These are phyloP conservation scores for Malassezia brasiliensis DNA, from an alignment of 1,284 basidiomycete genomes.

Conservation along the genomic window DNA sequence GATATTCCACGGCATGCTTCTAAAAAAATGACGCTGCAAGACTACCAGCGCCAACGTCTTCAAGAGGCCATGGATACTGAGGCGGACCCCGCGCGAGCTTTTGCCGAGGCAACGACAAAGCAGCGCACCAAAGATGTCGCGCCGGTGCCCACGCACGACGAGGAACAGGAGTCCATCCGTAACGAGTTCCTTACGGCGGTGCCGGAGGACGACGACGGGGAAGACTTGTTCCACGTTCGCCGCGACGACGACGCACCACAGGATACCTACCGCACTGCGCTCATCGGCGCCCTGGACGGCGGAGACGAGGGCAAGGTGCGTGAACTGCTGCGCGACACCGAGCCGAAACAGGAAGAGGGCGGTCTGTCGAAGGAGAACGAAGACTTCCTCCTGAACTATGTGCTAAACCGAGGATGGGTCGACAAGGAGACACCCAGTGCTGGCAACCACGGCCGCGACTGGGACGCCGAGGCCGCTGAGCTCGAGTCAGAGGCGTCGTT, in stretches of 20 bases:
- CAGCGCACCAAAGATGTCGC: slow-evolving; percentile 2
- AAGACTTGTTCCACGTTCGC: slow-evolving; percentile 13
- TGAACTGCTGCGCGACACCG: slow-evolving; percentile 4
- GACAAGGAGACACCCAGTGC: slow-evolving; percentile 20
- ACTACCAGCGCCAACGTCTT: slow-evolving; percentile 42
- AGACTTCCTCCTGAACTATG: slow-evolving; percentile 65
- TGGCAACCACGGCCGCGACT: slow-evolving; percentile 22
- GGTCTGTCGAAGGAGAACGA: slow-evolving; percentile 58
- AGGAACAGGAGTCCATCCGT: slow-evolving; percentile 16
- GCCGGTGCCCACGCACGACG: slow-evolving; percentile 6
- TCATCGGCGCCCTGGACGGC: slow-evolving; percentile 7
- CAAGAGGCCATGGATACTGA: slow-evolving; percentile 38
- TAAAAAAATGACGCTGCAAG: slow-evolving; percentile 41
- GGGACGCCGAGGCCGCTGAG: slow-evolving; percentile 45
- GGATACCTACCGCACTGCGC: neutral
- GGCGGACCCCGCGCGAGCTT: slow-evolving; percentile 36
- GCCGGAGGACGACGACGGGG: slow-evolving; percentile 4
- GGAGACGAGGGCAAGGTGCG: slow-evolving; percentile 9
- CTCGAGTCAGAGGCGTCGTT: slow-evolving; percentile 43
- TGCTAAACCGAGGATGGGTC: slow-evolving; percentile 46
- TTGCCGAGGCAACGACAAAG: slow-evolving; percentile 40
- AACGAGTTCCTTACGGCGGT: slow-evolving; percentile 15
- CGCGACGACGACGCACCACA: neutral
- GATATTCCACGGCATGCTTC: neutral
- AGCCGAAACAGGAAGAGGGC: neutral